These are phyloP conservation scores for Eleusine indica DNA, from an alignment of 176 grass and related monocot genomes.

Conservation along the genomic window DNA sequence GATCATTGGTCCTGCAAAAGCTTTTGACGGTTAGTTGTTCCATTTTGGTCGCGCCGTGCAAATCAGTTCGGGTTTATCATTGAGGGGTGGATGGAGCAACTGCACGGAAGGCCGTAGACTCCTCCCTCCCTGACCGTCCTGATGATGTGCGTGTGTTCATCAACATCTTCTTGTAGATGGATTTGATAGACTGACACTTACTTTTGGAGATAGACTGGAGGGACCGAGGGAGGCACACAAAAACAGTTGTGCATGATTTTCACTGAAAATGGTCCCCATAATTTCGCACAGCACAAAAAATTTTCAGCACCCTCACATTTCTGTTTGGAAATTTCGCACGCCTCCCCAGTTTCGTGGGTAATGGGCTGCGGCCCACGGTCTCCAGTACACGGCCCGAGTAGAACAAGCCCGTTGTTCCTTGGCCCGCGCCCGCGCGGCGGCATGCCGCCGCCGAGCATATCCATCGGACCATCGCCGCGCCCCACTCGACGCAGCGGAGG, in stretches of 20 bases:
- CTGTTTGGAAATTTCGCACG: too few relatives aligned
- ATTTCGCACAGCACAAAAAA: too few relatives aligned
- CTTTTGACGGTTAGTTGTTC: slow-evolving; percentile 36
- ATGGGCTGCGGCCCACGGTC: not conserved
- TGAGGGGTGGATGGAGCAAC: too few relatives aligned
- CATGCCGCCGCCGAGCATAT: not conserved
- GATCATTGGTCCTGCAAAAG: not conserved
- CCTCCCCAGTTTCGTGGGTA: not conserved
- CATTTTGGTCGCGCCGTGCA: not conserved
- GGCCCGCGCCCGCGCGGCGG: not conserved
- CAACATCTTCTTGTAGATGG: too few relatives aligned
- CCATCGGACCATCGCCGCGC: not conserved
- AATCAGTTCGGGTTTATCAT: not conserved
- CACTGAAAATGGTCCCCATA: too few relatives aligned
- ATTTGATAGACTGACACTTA: not conserved
- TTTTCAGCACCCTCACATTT: too few relatives aligned
- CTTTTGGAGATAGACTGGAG: not conserved
- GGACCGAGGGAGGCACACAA: not conserved
- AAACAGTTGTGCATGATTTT: too few relatives aligned
- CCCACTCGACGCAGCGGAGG: not conserved
- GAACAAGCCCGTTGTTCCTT: not conserved
- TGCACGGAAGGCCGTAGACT: too few relatives aligned
- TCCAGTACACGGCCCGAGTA: not conserved
- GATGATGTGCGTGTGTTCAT: not conserved
- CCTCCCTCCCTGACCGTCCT: too few relatives aligned